Evolutionary conservation across 345 rosid species (phyloP), one percentile per base, ranked within the genome.

Genomic region (Citrus cavaleriei): DNA sequence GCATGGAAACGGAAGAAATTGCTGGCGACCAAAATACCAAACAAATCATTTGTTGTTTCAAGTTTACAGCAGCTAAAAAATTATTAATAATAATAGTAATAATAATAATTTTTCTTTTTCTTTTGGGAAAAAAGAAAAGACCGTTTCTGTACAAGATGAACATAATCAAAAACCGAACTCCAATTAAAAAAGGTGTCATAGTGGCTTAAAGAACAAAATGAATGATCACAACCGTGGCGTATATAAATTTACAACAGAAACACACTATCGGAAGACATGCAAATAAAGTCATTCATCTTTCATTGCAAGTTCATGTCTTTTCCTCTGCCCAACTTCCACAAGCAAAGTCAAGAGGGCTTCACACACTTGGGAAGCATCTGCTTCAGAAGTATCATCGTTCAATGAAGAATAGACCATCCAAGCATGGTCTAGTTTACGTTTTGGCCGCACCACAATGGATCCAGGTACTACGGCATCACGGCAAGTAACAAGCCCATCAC

Each of bases 351-450:
- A 84, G 63, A 94, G 91, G 54, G 99, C 97, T 80, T 96, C 98
- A 58, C 97, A 93, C 70, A 96, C 97, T 86, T 90, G 95, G 64
- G 97, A 89, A 77, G 99, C 94, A 73, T 89, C 92, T 63, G 94
- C 88, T 78, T 93, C 95, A 1, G 88, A 71, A 51, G 93, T 81
- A 75, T 81, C 88, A 27, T 94, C 95, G 34, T 86, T 96, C 75
- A 94, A 81, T 4, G 98, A 86, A 13, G 97, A 96, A 80, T 96
- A 96, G 60, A 94, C 98, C 98, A 96, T 96, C 99, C 98, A 96
- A 10, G 97, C 98, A 83, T 93, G 98, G 82, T 96, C 98, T 82
- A 94, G 59, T 78, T 91, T 93, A 8, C 95, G 93, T 68, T 86
- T 87, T 0, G 95, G 98, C 49, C 89, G 87, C 71, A 96, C 98